These are phyloP conservation scores for Ophiocordyceps unilateralis DNA, from an alignment of 2,329 filamentous ascomycete species.

Conservation along the genomic window DNA sequence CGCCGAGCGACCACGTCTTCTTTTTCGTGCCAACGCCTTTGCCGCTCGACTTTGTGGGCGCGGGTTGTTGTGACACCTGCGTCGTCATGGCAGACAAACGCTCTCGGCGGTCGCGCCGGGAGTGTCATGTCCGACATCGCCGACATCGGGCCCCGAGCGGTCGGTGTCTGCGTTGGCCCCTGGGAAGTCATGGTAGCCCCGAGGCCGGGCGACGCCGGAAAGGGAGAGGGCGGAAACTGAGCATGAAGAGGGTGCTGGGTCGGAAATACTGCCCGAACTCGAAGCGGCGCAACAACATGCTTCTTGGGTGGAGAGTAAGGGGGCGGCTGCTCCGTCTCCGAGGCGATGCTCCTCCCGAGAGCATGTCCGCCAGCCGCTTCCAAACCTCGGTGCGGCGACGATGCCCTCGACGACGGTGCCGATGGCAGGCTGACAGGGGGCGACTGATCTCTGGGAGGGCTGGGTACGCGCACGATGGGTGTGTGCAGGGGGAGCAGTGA, in stretches of 20 bases:
- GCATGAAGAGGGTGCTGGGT: constrained; percentile 28
- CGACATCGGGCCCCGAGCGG: constrained; percentile 8
- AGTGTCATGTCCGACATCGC: constrained; percentile 11
- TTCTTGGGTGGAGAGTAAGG: constrained; percentile 35
- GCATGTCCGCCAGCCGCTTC: constrained; percentile 1
- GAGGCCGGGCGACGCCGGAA: constrained; percentile 44
- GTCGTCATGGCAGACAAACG: constrained; percentile 27
- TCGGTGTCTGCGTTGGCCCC: constrained; percentile 36
- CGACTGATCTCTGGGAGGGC: constrained; percentile 16
- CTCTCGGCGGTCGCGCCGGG: constrained; percentile 25
- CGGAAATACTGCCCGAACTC: constrained; percentile 42
- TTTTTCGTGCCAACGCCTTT: constrained; percentile 42
- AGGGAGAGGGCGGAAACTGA: constrained; percentile 39
- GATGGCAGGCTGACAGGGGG: constrained; percentile 7
- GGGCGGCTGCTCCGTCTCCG: constrained; percentile 28
- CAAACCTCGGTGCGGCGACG: neutral
- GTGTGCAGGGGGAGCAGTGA: constrained; percentile 9
- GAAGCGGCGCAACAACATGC: constrained; percentile 17
- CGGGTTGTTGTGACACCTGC: constrained; percentile 21
- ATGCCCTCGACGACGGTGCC: neutral
- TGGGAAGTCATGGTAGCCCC: constrained; percentile 44
- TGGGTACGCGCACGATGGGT: constrained; percentile 19
- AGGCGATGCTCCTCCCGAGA: constrained; percentile 20
- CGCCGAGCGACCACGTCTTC: constrained; percentile 44
- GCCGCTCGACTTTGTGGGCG: constrained; percentile 29